Conservation (phyloP, 345 rosid genomes). For the Bruguiera sexangula region DNA sequence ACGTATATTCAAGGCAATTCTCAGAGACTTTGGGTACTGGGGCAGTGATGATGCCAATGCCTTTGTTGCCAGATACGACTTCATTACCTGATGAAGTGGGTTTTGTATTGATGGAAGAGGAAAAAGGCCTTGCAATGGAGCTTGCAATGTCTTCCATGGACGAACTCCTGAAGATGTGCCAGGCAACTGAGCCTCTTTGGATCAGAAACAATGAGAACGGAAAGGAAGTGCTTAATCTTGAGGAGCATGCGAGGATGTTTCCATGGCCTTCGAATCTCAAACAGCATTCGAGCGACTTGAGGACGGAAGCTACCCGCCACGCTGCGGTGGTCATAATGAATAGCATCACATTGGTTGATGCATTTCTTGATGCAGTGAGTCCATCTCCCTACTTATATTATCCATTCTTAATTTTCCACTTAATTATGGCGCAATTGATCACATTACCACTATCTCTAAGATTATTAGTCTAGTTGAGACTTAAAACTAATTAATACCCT, state of each 20-base stretch:
- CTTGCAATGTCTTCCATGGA: conserved; percentile 62
- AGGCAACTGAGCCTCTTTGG: conserved; percentile 67
- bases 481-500: not conserved
- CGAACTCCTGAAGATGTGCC: conserved; percentile 70
- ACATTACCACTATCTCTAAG: too few relatives aligned
- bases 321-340: conserved; percentile 84
- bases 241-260: conserved; percentile 63
- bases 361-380: conserved; percentile 79
- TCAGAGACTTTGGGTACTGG: conserved; percentile 37
- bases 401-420: not conserved
- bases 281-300: conserved; percentile 37
- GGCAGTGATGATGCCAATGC: conserved; percentile 46
- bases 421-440: too few relatives aligned
- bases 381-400: not conserved
- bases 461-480: too few relatives aligned
- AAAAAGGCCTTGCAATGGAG: conserved; percentile 64
- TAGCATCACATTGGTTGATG: conserved; percentile 70
- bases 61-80: conserved; percentile 42
- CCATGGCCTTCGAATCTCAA: conserved; percentile 55
- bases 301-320: conserved; percentile 72
- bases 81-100: conserved; percentile 29
- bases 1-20: conserved; percentile 48
- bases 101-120: conserved; percentile 55
- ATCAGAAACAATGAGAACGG: conserved; percentile 32
- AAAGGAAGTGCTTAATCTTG: conserved; percentile 48